Conservation (phyloP, 2,329 filamentous ascomycete genomes). For the Karstenula rhodostoma region DNA sequence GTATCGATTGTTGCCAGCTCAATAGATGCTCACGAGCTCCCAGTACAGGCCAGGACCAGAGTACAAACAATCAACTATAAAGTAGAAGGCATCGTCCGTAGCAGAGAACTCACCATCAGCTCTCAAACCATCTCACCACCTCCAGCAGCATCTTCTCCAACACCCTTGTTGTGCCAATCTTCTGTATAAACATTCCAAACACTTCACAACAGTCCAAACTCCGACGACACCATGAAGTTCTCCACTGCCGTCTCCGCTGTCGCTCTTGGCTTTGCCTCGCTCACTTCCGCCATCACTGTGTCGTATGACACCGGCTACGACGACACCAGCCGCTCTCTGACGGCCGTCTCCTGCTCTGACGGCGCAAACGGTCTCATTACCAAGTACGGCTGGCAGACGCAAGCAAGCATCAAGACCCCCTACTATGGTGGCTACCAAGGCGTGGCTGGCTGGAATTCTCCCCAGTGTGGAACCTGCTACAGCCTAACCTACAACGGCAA, state of each 20-base stretch:
- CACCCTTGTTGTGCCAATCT: conserved; percentile 7
- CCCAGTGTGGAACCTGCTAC: conserved; percentile 62
- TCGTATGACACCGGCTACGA: conserved; percentile 79
- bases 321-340: conserved; percentile 63
- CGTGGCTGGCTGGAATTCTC: conserved; percentile 56
- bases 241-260: conserved; percentile 32
- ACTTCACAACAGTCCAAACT: conserved; percentile 9
- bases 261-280: conserved; percentile 37
- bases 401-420: conserved; percentile 57
- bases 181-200: conserved; percentile 9
- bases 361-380: conserved; percentile 72
- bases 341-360: conserved; percentile 70
- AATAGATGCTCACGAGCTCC: conserved; percentile 26
- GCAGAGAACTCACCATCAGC: conserved; percentile 27
- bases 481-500: conserved; percentile 57
- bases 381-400: conserved; percentile 65
- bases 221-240: conserved; percentile 45
- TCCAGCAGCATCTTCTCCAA: conserved; percentile 17
- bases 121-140: conserved; percentile 19
- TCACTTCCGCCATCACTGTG: conserved; percentile 57
- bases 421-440: conserved; percentile 60
- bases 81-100: conserved; percentile 21
- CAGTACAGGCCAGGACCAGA: conserved; percentile 23
- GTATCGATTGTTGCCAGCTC: conserved; percentile 28
- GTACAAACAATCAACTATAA: conserved; percentile 35